These are phyloP conservation scores for Diaporthe sp. DNA, from an alignment of 2,329 filamentous ascomycete genomes.

Conservation along the genomic window DNA sequence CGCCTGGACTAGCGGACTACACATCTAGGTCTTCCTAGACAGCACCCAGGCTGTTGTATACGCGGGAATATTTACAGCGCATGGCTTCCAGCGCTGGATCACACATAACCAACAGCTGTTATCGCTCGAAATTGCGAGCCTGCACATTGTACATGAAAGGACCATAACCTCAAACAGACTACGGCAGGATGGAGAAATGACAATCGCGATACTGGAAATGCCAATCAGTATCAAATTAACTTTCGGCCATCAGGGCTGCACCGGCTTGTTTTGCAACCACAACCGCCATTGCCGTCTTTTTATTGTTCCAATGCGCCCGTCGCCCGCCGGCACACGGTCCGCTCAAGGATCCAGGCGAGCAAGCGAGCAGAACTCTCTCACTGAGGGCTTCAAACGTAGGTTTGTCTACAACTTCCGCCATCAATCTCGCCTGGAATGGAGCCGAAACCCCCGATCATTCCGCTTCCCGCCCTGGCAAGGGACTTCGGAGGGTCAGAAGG, in stretches of 20 bases:
- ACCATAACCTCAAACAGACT: conserved; percentile 32
- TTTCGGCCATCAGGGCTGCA: conserved; percentile 25
- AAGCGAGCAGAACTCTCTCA: background rate
- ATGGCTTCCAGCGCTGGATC: conserved; percentile 21
- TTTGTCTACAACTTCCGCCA: conserved; percentile 21
- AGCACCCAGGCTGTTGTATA: background rate
- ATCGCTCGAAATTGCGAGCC: conserved; percentile 32
- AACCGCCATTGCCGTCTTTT: conserved; percentile 33
- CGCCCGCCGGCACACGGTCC: conserved; percentile 18
- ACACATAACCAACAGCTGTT: conserved; percentile 4
- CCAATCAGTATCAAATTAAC: conserved; percentile 32
- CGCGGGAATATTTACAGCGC: conserved; percentile 3
- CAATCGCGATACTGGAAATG: conserved; percentile 25
- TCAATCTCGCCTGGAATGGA: conserved; percentile 33
- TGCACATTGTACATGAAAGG: conserved; percentile 29
- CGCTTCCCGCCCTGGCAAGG: conserved; percentile 27
- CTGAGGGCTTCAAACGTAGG: background rate
- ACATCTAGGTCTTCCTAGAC: conserved; percentile 3
- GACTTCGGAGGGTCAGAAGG: conserved; percentile 10
- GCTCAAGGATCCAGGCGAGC: conserved; percentile 15
- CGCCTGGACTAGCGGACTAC: conserved; percentile 1
- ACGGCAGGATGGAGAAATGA: conserved; percentile 24
- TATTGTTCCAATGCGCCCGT: conserved; percentile 9
- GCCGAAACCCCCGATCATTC: conserved; percentile 31
- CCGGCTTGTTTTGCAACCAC: conserved; percentile 11